A percentile compares a stretch with the other conserved stretches of the same genome.
These are phyloP conservation scores for Pythium dissimile DNA, from an alignment of 352 stramenopile genomes.

Conservation along the genomic window DNA sequence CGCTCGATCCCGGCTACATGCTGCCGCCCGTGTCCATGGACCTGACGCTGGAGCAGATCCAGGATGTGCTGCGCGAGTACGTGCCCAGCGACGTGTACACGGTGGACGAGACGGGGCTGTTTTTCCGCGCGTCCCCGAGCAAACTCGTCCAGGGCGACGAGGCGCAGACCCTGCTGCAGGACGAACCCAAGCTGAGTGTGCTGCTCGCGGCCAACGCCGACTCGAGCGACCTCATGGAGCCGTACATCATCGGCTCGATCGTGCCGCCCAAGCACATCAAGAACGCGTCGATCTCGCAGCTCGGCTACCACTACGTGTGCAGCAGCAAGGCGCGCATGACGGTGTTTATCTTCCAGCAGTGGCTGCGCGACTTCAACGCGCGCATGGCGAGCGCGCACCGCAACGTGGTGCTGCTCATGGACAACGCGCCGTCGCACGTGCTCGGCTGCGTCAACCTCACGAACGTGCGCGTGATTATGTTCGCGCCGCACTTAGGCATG, in stretches of 20 bases:
- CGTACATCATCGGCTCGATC: conserved; percentile 81
- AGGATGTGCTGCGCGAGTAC: conserved; percentile 81
- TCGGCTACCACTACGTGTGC: conserved; percentile 86
- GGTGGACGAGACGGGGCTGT: conserved; percentile 84
- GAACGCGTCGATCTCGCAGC: conserved; percentile 73
- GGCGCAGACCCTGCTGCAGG: conserved; percentile 62
- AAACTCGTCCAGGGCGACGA: conserved; percentile 84
- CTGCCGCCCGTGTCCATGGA: conserved; percentile 77
- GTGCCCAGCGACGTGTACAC: conserved; percentile 82
- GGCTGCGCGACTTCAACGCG: conserved; percentile 82
- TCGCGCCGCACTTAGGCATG: conserved; percentile 74
- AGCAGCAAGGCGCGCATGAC: conserved; percentile 84
- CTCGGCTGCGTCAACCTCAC: conserved; percentile 76
- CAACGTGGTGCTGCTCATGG: conserved; percentile 80
- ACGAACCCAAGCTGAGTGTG: conserved; percentile 74
- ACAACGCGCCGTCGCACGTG: conserved; percentile 84
- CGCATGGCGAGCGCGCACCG: conserved; percentile 83
- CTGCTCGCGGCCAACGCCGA: conserved; percentile 73
- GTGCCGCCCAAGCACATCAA: conserved; percentile 75
- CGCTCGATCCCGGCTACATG: conserved; percentile 69
- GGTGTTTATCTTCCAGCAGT: conserved; percentile 88
- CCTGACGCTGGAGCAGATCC: conserved; percentile 80
- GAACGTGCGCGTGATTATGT: conserved; percentile 87
- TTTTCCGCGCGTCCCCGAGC: conserved; percentile 81
- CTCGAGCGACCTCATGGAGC: conserved; percentile 76